Conservation (phyloP, 495 filamentous ascomycete genomes). For the Alectoria sarmentosa region DNA sequence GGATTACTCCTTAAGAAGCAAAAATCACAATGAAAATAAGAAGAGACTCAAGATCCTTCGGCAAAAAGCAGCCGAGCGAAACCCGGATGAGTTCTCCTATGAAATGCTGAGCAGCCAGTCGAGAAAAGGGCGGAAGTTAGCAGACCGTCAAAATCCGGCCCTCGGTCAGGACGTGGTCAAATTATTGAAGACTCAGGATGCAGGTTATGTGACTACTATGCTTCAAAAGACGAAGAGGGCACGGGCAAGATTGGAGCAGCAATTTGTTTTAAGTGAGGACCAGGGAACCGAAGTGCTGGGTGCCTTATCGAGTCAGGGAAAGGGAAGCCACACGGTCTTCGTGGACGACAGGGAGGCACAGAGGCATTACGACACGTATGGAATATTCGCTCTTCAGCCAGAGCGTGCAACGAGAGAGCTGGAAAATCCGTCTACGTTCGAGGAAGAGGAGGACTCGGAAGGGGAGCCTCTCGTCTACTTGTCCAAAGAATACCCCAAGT, state of each 20-base stretch:
- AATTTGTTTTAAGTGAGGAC: slow-evolving; percentile 38
- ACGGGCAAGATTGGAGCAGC: slow-evolving; percentile 51
- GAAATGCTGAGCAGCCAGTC: slow-evolving; percentile 71
- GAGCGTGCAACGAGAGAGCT: not conserved
- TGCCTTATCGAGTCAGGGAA: slow-evolving; percentile 18
- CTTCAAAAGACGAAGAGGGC: slow-evolving; percentile 51
- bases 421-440: slow-evolving; percentile 21
- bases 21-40: slow-evolving; percentile 83
- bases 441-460: not conserved
- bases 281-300: slow-evolving; percentile 29
- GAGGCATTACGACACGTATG: slow-evolving; percentile 32
- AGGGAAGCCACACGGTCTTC: slow-evolving; percentile 48
- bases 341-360: slow-evolving; percentile 49
- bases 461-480: not conserved
- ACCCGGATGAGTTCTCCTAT: slow-evolving; percentile 95
- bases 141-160: slow-evolving; percentile 44
- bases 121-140: slow-evolving; percentile 52
- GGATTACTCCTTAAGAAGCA: slow-evolving; percentile 89
- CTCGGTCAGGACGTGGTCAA: slow-evolving; percentile 65
- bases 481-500: not conserved
- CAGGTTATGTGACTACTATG: slow-evolving; percentile 73
- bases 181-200: slow-evolving; percentile 92
- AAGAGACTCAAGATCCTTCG: slow-evolving; percentile 67
- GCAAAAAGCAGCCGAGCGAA: slow-evolving; percentile 76
- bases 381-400: slow-evolving; percentile 7